Percentiles rank a stretch among this genome's conserved stretches.
phyloP scores from a whole-genome alignment of 23 red algal genomes.

The Agarophyton chilense region DNA sequence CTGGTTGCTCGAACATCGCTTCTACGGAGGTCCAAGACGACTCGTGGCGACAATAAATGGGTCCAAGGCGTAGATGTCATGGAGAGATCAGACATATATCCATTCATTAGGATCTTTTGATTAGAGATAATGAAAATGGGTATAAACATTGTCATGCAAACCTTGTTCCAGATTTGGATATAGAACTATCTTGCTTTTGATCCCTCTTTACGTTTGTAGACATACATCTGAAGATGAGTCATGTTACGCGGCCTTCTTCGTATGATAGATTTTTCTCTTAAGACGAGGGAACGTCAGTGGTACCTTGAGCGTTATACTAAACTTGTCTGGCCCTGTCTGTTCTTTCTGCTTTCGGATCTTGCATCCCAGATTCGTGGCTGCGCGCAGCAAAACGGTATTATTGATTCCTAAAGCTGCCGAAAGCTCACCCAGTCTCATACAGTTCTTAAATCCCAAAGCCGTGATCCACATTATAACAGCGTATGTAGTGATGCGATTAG shows the following conservation, averaged over 20 bases:
- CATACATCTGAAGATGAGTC: no score
- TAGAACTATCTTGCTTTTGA: no score
- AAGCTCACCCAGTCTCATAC: conserved; percentile 31
- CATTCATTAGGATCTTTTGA: no score
- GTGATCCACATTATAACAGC: conserved; percentile 61
- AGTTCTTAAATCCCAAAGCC: conserved; percentile 51
- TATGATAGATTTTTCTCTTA: neutral
- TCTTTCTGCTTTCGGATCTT: conserved; percentile 37
- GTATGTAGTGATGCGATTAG: conserved; percentile 9
- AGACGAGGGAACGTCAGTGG: conserved; percentile 45
- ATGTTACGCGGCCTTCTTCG: neutral
- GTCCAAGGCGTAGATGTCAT: neutral
- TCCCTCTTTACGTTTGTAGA: no score
- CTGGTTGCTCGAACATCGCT: conserved; percentile 72
- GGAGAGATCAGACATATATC: neutral
- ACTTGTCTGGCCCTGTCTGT: conserved; percentile 17
- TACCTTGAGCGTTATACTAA: conserved; percentile 21
- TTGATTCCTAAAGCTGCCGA: conserved; percentile 37
- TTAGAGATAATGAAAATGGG: no score
- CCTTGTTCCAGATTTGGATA: no score
- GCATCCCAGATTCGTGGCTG: conserved; percentile 41
- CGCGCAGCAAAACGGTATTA: neutral
- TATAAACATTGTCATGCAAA: no score
- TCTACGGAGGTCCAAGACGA: conserved; percentile 41
- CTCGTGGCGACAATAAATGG: conserved; percentile 67